Evolutionary conservation across 2,329 filamentous ascomycete genomes (phyloP).

Genomic region (Falciphora oryzae): DNA sequence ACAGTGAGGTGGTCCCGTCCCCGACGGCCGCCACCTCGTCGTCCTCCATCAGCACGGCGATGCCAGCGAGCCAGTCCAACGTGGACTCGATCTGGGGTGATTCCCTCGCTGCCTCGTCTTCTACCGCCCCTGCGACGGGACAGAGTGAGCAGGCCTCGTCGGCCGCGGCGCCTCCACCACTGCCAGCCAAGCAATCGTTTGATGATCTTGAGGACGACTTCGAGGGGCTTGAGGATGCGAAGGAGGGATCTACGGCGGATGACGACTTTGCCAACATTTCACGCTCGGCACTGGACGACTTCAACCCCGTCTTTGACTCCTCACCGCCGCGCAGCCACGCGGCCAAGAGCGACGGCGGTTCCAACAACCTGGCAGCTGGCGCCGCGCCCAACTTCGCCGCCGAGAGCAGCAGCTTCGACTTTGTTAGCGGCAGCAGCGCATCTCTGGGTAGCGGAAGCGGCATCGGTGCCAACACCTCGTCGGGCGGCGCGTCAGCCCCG

Average conservation of each 20-base stretch:
- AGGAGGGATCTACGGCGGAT: slow-evolving; percentile 65
- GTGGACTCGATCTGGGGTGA: slow-evolving; percentile 14
- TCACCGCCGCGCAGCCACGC: slow-evolving; percentile 39
- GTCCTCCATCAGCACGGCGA: slow-evolving; percentile 6
- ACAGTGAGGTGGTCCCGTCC: slow-evolving; percentile 13
- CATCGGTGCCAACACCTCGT: slow-evolving; percentile 27
- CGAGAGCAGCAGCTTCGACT: slow-evolving; percentile 55
- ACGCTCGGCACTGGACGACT: slow-evolving; percentile 66
- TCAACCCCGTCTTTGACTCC: slow-evolving; percentile 77
- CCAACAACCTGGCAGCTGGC: slow-evolving; percentile 15
- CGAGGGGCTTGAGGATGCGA: slow-evolving; percentile 76
- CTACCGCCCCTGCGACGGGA: slow-evolving; percentile 28
- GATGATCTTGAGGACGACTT: slow-evolving; percentile 77
- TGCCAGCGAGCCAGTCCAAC: slow-evolving; percentile 4
- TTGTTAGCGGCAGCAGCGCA: slow-evolving; percentile 33
- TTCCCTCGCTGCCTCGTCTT: slow-evolving; percentile 21
- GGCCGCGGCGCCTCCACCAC: slow-evolving; percentile 19
- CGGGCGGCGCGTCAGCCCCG: background rate
- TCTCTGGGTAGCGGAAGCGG: slow-evolving; percentile 26
- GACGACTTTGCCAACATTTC: slow-evolving; percentile 75
- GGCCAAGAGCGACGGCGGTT: slow-evolving; percentile 42
- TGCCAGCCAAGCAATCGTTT: slow-evolving; percentile 50
- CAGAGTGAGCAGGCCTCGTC: slow-evolving; percentile 19
- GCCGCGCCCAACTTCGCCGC: slow-evolving; percentile 34
- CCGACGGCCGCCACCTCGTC: slow-evolving; percentile 18